Percentiles rank a stretch among this genome's conserved stretches.
Conservation (phyloP, 2,329 filamentous ascomycete species). For the Lasiodiplodia sp. region DNA sequence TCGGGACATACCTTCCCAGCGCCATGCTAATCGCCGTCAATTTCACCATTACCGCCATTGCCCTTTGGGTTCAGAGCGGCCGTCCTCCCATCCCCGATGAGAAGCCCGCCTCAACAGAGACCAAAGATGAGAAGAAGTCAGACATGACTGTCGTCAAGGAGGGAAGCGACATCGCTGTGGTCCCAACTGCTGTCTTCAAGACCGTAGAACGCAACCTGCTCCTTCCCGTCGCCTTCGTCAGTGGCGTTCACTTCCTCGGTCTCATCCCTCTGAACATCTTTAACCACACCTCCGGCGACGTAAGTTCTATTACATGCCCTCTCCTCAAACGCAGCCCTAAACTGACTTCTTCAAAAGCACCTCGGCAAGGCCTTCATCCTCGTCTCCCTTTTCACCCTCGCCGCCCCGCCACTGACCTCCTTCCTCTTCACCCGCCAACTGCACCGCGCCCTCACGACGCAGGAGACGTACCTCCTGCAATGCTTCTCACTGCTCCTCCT, state of each 20-base stretch:
- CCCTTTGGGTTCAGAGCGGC: slow-evolving; percentile 91
- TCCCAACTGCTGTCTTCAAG: slow-evolving; percentile 48
- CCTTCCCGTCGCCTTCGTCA: slow-evolving; percentile 76
- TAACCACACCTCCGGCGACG: slow-evolving; percentile 72
- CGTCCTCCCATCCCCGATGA: slow-evolving; percentile 35
- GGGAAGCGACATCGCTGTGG: slow-evolving; percentile 45
- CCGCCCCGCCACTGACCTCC: slow-evolving; percentile 43
- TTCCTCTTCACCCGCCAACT: slow-evolving; percentile 41
- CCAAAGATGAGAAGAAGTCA: slow-evolving; percentile 43
- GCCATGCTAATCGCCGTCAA: slow-evolving; percentile 97
- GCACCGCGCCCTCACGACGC: slow-evolving; percentile 64
- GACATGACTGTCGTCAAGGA: slow-evolving; percentile 47
- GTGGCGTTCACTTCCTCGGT: slow-evolving; percentile 76
- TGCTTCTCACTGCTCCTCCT: slow-evolving; percentile 92
- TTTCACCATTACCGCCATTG: slow-evolving; percentile 94
- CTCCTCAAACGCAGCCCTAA: slow-evolving; percentile 51
- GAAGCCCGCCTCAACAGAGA: slow-evolving; percentile 44
- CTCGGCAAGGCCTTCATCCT: slow-evolving; percentile 42
- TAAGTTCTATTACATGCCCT: slow-evolving; percentile 63
- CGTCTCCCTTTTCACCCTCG: slow-evolving; percentile 42
- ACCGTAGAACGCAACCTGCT: slow-evolving; percentile 71
- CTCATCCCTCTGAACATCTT: slow-evolving; percentile 86
- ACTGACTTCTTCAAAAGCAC: slow-evolving; percentile 17
- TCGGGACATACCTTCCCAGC: slow-evolving; percentile 94
- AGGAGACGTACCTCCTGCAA: slow-evolving; percentile 81